Conservation (phyloP, 2,329 filamentous ascomycete species). For the Penicillium sp. region DNA sequence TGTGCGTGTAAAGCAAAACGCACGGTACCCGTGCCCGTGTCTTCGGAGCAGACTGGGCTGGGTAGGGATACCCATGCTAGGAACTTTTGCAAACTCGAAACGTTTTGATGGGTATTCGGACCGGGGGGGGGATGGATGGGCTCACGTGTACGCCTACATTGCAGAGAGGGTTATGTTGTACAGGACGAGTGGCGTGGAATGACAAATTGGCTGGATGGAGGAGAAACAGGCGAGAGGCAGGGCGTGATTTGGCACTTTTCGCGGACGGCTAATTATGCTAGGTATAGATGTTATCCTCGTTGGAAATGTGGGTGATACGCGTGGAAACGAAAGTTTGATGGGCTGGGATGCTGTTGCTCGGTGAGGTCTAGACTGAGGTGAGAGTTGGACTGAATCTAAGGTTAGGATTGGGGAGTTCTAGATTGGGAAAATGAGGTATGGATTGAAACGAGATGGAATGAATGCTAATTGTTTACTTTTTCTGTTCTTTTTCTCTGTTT, state of each 20-base stretch:
- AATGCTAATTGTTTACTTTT: too few relatives aligned
- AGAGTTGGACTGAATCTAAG: too few relatives aligned
- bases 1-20: too few relatives aligned
- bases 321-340: too few relatives aligned
- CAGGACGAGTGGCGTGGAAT: background rate
- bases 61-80: background rate
- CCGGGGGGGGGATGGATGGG: background rate
- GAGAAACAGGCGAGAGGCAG: background rate
- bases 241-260: background rate
- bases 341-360: too few relatives aligned
- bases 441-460: too few relatives aligned
- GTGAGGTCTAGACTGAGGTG: too few relatives aligned
- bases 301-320: too few relatives aligned
- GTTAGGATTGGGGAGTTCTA: too few relatives aligned
- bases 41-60: background rate
- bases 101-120: background rate
- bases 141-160: constrained; percentile 1
- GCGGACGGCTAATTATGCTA: background rate
- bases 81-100: background rate
- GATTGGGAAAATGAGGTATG: too few relatives aligned
- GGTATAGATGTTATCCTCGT: too few relatives aligned
- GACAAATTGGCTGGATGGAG: background rate
- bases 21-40: background rate
- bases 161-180: background rate
- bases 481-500: too few relatives aligned